Base-by-base conservation (phyloP, 2,329 filamentous ascomycete genomes). In the Penicillium sp. region DNA sequence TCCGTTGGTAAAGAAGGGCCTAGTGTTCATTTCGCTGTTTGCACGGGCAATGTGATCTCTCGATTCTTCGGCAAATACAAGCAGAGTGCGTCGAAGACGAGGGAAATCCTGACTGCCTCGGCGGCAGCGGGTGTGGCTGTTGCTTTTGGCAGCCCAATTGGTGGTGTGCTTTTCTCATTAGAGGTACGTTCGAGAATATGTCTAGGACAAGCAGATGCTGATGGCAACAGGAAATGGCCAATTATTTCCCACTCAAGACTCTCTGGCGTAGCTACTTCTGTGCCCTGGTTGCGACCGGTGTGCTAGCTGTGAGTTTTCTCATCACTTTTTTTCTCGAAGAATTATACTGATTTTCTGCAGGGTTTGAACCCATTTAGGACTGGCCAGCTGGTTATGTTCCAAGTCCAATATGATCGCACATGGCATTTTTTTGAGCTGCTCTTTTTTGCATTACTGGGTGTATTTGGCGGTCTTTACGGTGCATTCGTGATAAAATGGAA, bases 401-500 rank as follows among this genome's bases (percentile, higher is more conserved):
- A 96, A 65, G 92, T 99, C 65, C 85, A 85, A 63, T 99, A 99
- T 68, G 92, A 97, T 71, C 87, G 92, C 36, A 87, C 89, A 36
- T 99, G 94, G 94, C 94, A 99, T 74, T 96, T 96, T 66, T 99
- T 99, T 67, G 94, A 99, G 69, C 80, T 94, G 3, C 73, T 96
- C 24, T 97, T 97, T 68, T 99, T 95, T 72, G 82, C 96, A 58
- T 78, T 96, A 47, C 84, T 99, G 56, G 94, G 94, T 42, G 81
- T 94, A 25, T 97, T 99, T 63, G 94, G 94, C 36, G 94, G 94
- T 5, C 79, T 97, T 2, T 99, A 99, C 62, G 94, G 94, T 50
- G 92, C 92, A 13, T 90, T 97, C 63, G 91, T 97, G 51, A 99
- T 97, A 69, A 96, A 96, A 69, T 96, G 92, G 90, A 96, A 99